Percentiles rank a stretch among this genome's conserved stretches.
phyloP scores from a whole-genome alignment of 2,329 filamentous ascomycete species.

The Trichoderma endophyticum region DNA sequence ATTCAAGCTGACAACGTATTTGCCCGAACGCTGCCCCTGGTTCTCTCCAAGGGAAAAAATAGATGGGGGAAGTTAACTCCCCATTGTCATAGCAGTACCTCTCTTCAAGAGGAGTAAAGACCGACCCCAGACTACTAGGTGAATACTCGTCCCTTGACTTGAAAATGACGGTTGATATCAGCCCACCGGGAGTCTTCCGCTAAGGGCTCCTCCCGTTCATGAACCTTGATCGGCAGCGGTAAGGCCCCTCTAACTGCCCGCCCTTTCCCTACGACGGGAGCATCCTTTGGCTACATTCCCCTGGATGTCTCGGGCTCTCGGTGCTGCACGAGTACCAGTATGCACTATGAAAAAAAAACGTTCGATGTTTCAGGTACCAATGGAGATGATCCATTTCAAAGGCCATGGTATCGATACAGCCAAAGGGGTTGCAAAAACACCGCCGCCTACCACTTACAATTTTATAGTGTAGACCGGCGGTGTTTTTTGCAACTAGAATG shows the following conservation, averaged over 20 bases:
- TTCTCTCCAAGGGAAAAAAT: neutral
- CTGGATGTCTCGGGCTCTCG: slow-evolving; percentile 10
- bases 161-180: neutral
- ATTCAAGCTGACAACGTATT: neutral
- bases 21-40: neutral
- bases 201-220: neutral
- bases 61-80: neutral
- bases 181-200: neutral
- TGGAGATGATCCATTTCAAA: neutral
- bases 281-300: neutral
- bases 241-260: neutral
- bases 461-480: no score
- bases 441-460: no score
- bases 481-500: no score
- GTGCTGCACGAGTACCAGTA: neutral
- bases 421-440: no score
- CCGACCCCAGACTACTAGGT: neutral
- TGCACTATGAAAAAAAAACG: neutral
- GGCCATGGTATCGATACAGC: neutral
- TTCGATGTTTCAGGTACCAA: neutral
- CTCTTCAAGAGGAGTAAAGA: neutral
- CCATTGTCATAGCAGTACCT: neutral
- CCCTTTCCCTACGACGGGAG: neutral
- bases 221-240: neutral
- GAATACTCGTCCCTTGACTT: neutral